Evolutionary conservation across 768 basidiomycete species (phyloP), one percentile per base, ranked within the genome.

Genomic region (Collybia sp.): DNA sequence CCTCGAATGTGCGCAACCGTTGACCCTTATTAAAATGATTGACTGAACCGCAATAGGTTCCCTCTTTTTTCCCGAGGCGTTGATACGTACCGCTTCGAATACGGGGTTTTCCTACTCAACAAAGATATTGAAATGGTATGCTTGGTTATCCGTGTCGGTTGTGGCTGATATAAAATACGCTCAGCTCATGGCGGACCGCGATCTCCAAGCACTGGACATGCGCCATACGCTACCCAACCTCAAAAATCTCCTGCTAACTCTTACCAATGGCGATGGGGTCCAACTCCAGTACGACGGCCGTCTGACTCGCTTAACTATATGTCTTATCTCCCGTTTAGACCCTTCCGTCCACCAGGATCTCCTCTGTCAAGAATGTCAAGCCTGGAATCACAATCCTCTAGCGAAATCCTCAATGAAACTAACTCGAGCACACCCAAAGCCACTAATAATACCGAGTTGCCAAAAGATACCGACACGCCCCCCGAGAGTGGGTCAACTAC

Each of bases 181-280:
- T 15, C 57, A 97, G 93, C 78, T 96, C 43, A 95, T 94, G 93
- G 73, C 79, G 46, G 90, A 94, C 56, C 83, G 86, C n/a, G 80
- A 88, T 59, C 71, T 98, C 46, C 84, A 86, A 36, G 86, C 93
- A 16, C 67, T 95, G 55, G 96, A 99, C 68, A 83, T 95, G 70
- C 80, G 94, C 41, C 94, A 99, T 61, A 98, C 96, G 3, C 73
- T 99, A 20, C 93, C 94, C 35, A 99, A 99, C 69, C 76, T 99
- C 52, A 97, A 96, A 70, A 93, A 93, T 57, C 73, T 98, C 15
- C 63, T 97, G 44, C 76, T 98, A 25, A 93, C 89, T 10, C 71
- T 95, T 53, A 89, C 85, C 44, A 79, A 83, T 56, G 85, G 83
- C 41, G 82, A 83, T 56, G 71, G 70, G 38, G 65, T 70, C 20